Conservation (phyloP, 2,329 filamentous ascomycete genomes). For the Ustulina deusta region DNA sequence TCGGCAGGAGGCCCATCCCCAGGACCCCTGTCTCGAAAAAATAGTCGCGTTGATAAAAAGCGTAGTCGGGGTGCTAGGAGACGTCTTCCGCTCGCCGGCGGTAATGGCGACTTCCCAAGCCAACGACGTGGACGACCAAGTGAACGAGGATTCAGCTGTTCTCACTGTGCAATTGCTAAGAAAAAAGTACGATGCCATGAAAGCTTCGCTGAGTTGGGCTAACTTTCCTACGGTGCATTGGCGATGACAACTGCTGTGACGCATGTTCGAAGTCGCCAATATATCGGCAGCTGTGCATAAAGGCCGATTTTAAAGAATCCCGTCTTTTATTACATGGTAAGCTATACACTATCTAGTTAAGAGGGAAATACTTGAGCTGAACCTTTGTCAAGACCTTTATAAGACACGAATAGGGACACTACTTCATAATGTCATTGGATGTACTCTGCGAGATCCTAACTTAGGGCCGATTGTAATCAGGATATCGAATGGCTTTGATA, state of each 20-base stretch:
- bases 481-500: conserved; percentile 29
- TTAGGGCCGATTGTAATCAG: background rate
- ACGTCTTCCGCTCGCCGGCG: background rate
- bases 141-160: conserved; percentile 31
- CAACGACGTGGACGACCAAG: conserved; percentile 30
- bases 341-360: background rate
- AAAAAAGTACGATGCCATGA: conserved; percentile 21
- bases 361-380: background rate
- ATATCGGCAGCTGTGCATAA: conserved; percentile 29
- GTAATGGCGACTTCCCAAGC: conserved; percentile 3
- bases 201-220: background rate
- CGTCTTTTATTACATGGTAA: conserved; percentile 26
- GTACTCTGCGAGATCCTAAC: conserved; percentile 6
- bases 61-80: background rate
- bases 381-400: conserved; percentile 19
- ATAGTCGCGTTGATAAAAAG: conserved; percentile 15
- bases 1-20: background rate
- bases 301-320: conserved; percentile 29
- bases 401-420: conserved; percentile 25
- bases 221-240: conserved; percentile 19
- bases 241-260: conserved; percentile 17
- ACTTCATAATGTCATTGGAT: conserved; percentile 13
- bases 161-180: conserved; percentile 31
- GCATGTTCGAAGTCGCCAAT: conserved; percentile 23
- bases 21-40: background rate